phyloP scores from a whole-genome alignment of 148 eudicot genomes.

The Tetragonia tetragonoides region DNA sequence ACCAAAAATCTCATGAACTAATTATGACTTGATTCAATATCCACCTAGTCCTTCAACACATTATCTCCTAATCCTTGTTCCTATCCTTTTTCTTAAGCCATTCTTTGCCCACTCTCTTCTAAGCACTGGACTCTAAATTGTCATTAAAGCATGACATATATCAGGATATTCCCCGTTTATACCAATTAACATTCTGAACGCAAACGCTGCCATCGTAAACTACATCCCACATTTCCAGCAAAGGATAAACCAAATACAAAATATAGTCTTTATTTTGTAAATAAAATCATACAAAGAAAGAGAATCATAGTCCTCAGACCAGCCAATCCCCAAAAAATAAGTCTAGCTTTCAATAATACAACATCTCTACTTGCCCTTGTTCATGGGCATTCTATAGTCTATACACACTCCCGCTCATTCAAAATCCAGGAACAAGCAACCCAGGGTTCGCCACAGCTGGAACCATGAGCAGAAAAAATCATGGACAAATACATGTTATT shows the following conservation, averaged over 20 bases:
- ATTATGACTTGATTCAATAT: no score
- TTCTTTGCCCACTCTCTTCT: no score
- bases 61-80: no score
- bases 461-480: conserved; percentile 8
- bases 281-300: background rate
- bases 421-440: background rate
- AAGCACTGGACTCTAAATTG: no score
- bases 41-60: no score
- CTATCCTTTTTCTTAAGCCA: no score
- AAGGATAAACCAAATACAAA: background rate
- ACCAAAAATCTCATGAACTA: no score
- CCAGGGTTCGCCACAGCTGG: conserved; percentile 1
- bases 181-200: no score
- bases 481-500: conserved; percentile 11
- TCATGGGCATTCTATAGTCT: background rate
- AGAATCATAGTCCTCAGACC: background rate
- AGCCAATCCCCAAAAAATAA: background rate
- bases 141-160: no score
- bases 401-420: background rate
- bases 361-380: background rate
- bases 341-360: conserved; percentile 3
- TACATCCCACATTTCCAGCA: background rate
- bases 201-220: no score
- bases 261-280: background rate
- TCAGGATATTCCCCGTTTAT: no score